Evolutionary conservation across 2,329 filamentous ascomycete genomes (phyloP), one percentile per base, ranked within the genome.

Genomic region (Hypoxylon sp.): DNA sequence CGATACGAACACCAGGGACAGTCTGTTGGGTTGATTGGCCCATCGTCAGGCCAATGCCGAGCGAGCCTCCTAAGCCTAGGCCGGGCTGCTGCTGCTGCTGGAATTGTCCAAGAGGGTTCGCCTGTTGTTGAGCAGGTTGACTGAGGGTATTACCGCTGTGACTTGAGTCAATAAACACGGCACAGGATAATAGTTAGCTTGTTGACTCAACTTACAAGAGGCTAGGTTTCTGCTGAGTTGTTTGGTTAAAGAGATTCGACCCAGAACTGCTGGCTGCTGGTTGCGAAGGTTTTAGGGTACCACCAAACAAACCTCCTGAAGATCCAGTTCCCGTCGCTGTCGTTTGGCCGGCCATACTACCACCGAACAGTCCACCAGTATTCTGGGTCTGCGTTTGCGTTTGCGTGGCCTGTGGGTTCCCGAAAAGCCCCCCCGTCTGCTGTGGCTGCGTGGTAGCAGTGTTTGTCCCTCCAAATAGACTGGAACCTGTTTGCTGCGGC

Each of bases 1-100:
- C 92, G 73, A 97, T 91, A 74, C 91, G 90, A 16, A 93, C 91
- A 16, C 91, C 92, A 0, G 90, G 89, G 14, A 90, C 84, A 12
- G 82, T 84, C 70, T 86, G 85, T 69, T 86, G 84, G 53, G 83
- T 81, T 57, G 73, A 78, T 70, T 86, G 85, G 60, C 84, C 85
- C 76, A 87, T 82, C 30, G 79, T 81, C 23, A 82, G 69, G 32
- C 78, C 78, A 21, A 76, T 67, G 23, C 74, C 73, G 21, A 76
- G 68, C 12, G 74, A 72, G 19, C 65, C 63, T 21, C 72, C 73
- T 14, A 75, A 61, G n/a, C 71, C 67, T 19, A 73, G 11, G 63
- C 46, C 23, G 60, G 70, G 34, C 53, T 73, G 70, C 51, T 73
- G 70, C 51, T 74, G 70, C 41, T 70, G 67, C 39, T 72, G 74